Conservation (phyloP, 345 rosid species). For the Citrus unshiu region DNA sequence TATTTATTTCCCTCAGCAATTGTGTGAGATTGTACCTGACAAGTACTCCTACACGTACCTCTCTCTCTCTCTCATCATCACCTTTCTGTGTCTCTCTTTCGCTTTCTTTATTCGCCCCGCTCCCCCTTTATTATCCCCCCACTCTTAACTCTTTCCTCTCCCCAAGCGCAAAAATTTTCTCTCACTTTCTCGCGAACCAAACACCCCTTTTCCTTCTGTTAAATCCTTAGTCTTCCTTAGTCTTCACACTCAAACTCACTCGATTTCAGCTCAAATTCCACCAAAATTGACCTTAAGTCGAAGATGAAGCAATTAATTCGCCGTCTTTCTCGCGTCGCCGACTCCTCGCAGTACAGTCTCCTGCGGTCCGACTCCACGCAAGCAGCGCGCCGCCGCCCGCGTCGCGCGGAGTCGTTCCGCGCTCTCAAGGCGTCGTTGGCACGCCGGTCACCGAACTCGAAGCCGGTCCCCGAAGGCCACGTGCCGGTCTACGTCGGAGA, state of each 20-base stretch:
- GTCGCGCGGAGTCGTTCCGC: slow-evolving; percentile 23
- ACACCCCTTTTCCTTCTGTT: not conserved
- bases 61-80: slow-evolving; percentile 24
- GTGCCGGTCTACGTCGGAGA: slow-evolving; percentile 93
- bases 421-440: slow-evolving; percentile 14
- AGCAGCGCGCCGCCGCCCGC: slow-evolving; percentile 17
- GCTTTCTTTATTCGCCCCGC: not conserved
- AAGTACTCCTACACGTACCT: slow-evolving; percentile 47
- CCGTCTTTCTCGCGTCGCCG: slow-evolving; percentile 86
- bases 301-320: slow-evolving; percentile 88
- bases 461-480: slow-evolving; percentile 70
- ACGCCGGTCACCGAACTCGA: slow-evolving; percentile 22
- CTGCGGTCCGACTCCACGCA: slow-evolving; percentile 47
- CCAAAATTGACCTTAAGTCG: not conserved
- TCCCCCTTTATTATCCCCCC: slow-evolving; percentile 16
- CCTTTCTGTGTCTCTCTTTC: slow-evolving; percentile 22
- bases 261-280: not conserved
- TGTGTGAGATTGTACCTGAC: slow-evolving; percentile 42
- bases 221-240: not conserved
- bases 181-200: slow-evolving; percentile 14
- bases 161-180: not conserved
- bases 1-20: not conserved
- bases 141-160: not conserved
- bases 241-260: not conserved
- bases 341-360: slow-evolving; percentile 73